Evolutionary conservation across 78 protist genomes (phyloP).

Genomic region (Neovahlkampfia damariscottae): DNA sequence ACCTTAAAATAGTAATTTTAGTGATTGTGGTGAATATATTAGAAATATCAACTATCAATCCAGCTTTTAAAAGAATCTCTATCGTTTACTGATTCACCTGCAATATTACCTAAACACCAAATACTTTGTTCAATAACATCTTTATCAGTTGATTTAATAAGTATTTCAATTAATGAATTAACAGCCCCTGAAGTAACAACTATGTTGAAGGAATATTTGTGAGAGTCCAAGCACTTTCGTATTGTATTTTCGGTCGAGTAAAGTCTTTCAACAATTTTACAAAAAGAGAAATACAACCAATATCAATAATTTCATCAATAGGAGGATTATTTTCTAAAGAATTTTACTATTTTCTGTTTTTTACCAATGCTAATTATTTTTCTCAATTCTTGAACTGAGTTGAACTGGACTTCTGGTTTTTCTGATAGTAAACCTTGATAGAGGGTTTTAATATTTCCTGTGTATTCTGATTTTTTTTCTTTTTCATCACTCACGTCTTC

Average conservation of each 20-base stretch:
- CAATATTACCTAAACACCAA: slow-evolving; percentile 48
- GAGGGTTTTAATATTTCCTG: no score
- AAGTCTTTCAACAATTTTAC: slow-evolving; percentile 57
- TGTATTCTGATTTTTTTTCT: no score
- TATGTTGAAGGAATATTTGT: slow-evolving; percentile 90
- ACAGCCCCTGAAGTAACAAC: slow-evolving; percentile 86
- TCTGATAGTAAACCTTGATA: no score
- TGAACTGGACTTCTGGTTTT: no score
- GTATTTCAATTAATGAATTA: slow-evolving; percentile 55
- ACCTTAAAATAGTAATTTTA: slow-evolving; percentile 22
- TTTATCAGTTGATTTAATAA: not conserved
- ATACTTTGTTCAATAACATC: slow-evolving; percentile 8
- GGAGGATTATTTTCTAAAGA: slow-evolving; percentile 90
- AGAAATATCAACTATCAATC: slow-evolving; percentile 45
- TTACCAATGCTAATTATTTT: no score
- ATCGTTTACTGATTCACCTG: no score
- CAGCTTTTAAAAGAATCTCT: slow-evolving; percentile 8
- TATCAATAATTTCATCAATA: slow-evolving; percentile 71
- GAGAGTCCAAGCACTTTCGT: slow-evolving; percentile 96
- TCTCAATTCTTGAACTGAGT: no score
- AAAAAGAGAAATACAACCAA: slow-evolving; percentile 75
- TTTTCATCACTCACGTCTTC: no score
- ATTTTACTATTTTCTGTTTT: no score
- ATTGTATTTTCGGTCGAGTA: slow-evolving; percentile 55
- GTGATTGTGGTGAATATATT: slow-evolving; percentile 42